Conservation (phyloP, 2,329 filamentous ascomycete species). For the Aspergillus fumigatus region DNA sequence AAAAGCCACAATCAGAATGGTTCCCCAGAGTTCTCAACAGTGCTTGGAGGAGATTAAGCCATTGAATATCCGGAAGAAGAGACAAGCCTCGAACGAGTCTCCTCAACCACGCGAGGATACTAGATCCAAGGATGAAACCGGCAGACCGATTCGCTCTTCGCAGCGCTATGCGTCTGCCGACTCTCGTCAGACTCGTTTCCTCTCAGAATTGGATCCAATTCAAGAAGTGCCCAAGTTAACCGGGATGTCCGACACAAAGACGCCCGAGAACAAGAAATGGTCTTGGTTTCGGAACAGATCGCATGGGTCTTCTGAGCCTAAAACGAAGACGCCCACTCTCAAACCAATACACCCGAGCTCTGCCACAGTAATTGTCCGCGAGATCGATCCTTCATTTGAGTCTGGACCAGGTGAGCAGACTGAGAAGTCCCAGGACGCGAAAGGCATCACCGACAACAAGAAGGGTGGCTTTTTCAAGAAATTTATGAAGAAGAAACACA, state of each 20-base stretch:
- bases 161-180: constrained; percentile 14
- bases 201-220: constrained; percentile 39
- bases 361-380: constrained; percentile 24
- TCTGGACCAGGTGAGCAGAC: constrained; percentile 2
- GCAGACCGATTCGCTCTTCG: not conserved
- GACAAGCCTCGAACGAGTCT: not conserved
- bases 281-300: constrained; percentile 42
- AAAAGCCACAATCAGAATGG: constrained; percentile 53
- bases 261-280: constrained; percentile 40
- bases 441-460: constrained; percentile 16
- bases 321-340: constrained; percentile 16
- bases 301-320: constrained; percentile 22
- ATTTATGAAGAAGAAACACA: constrained; percentile 48
- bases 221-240: constrained; percentile 37
- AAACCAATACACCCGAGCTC: constrained; percentile 22
- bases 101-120: constrained; percentile 5
- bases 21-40: constrained; percentile 48
- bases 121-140: not conserved
- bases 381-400: constrained; percentile 15
- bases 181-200: constrained; percentile 24
- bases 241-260: constrained; percentile 18
- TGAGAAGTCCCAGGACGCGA: not conserved
- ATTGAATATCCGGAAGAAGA: constrained; percentile 51
- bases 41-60: constrained; percentile 46
- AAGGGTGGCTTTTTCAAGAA: constrained; percentile 50